Base-by-base conservation (phyloP, 495 filamentous ascomycete species). In the Monascus purpureus region DNA sequence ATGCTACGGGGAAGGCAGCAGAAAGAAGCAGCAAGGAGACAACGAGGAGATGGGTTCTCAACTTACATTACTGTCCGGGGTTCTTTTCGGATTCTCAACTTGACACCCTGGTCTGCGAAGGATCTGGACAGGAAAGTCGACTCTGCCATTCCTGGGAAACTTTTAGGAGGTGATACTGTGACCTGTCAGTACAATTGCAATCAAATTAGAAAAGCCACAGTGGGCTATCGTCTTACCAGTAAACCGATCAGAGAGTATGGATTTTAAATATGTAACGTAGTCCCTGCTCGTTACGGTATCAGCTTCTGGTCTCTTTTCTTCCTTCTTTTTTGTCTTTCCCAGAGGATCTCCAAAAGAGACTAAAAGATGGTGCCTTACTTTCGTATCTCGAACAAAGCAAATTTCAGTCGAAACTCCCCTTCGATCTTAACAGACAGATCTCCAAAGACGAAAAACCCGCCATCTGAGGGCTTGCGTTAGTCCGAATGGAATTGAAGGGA, bases 361-460 rank as follows among this genome's bases (percentile, higher is more conserved):
- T 26, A 15, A 33, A 12, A 15, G 12, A 31, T 29, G 17, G 25
- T 18, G 8, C 54, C 72, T 50, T 52, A 82, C 78, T 77, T 77
- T 34, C 63, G 59, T 64, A 93, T 77, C 53, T 94, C 85, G 46
- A 81, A 88, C 16, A 97, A 68, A 34, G 73, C 84, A 50, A 97
- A 96, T 25, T 80, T 75, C 38, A 96, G 63, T 16, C 81, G 65
- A 41, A 74, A 92, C 4, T 68, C 67, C 15, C 90, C 90, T 41
- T 84, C 80, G 13, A 80, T 64, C 50, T 82, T 79, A 16, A 92
- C 73, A 0, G 88, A 94, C 12, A 97, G 59, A 52, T 97, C 90
- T 4, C 82, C 81, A 56, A 93, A 96, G n/a, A 96, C 82, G 39
- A 97, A 96, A 61, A 92, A 97, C 1, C 81, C 86, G 8, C 85